Percentiles rank a stretch among this genome's conserved stretches.
These are phyloP conservation scores for Effrenium voratum DNA, from an alignment of 73 alveolate genomes.

Conservation along the genomic window DNA sequence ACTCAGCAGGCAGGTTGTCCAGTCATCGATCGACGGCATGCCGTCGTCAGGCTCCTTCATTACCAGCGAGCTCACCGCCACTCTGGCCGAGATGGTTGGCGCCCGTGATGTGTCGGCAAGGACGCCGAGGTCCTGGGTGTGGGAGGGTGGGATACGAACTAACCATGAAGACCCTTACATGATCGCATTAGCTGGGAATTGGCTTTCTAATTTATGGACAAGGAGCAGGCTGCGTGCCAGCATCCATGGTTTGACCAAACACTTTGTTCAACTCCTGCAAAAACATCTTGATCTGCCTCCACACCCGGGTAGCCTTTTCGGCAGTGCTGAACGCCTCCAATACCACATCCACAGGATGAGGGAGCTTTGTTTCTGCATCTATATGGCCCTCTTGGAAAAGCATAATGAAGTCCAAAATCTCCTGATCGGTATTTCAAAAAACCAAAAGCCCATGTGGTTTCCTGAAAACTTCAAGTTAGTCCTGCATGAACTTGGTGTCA, in stretches of 20 bases:
- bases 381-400: background rate
- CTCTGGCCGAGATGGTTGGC: too few species aligned
- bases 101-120: too few species aligned
- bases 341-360: constrained; percentile 6
- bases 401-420: background rate
- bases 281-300: background rate
- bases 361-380: background rate
- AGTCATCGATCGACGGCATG: constrained; percentile 51
- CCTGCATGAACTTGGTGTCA: background rate
- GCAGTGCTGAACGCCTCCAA: constrained; percentile 13
- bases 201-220: too few species aligned
- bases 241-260: background rate
- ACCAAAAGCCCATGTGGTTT: too few species aligned
- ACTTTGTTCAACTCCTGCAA: constrained; percentile 11
- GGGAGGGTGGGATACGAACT: too few species aligned
- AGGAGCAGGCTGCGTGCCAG: background rate
- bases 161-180: too few species aligned
- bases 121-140: too few species aligned
- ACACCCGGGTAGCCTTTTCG: background rate
- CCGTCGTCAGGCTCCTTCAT: background rate
- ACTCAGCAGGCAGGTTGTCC: background rate
- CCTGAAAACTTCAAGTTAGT: background rate
- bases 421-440: background rate
- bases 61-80: background rate
- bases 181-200: too few species aligned